phyloP scores from a whole-genome alignment of 768 basidiomycete species.

The Amanita jacksonii region DNA sequence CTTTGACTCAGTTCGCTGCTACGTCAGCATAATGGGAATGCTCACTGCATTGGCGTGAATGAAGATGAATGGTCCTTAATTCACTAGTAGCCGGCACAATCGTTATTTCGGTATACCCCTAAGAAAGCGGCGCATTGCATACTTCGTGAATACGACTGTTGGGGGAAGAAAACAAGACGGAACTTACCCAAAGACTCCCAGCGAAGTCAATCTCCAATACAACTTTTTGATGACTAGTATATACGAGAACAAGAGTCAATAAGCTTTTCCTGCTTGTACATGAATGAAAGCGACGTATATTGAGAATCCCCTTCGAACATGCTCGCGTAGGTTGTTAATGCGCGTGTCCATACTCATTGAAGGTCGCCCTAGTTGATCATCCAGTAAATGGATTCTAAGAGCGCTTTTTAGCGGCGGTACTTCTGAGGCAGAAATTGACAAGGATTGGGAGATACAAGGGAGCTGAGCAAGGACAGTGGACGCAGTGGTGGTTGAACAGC shows the following conservation, averaged over 20 bases:
- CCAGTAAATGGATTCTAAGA: constrained; percentile 20
- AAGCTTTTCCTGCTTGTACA: constrained; percentile 6
- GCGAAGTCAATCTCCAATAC: constrained; percentile 90
- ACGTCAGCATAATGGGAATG: constrained; percentile 9
- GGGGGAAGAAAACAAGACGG: constrained; percentile 1
- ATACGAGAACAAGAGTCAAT: constrained; percentile 31
- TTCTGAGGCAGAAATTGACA: too few species aligned
- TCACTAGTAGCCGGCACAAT: constrained; percentile 73
- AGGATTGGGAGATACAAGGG: too few species aligned
- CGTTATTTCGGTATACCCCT: constrained; percentile 94
- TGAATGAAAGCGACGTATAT: constrained; percentile 60
- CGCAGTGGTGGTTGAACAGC: constrained; percentile 14
- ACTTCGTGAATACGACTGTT: constrained; percentile 3
- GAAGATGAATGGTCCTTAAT: constrained; percentile 76
- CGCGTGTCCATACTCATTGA: constrained; percentile 35
- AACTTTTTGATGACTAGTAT: constrained; percentile 94
- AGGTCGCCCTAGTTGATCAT: constrained; percentile 17
- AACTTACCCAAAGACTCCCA: constrained; percentile 72
- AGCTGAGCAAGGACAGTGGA: constrained; percentile 1
- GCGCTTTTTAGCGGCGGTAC: too few species aligned
- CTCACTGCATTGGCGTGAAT: constrained; percentile 84
- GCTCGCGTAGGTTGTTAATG: constrained; percentile 65
- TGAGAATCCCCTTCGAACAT: constrained; percentile 73
- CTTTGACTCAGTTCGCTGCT: not conserved
- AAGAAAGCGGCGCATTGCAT: constrained; percentile 14